phyloP scores from a whole-genome alignment of 305 asterid genomes.

The Fraxinus greggii region DNA sequence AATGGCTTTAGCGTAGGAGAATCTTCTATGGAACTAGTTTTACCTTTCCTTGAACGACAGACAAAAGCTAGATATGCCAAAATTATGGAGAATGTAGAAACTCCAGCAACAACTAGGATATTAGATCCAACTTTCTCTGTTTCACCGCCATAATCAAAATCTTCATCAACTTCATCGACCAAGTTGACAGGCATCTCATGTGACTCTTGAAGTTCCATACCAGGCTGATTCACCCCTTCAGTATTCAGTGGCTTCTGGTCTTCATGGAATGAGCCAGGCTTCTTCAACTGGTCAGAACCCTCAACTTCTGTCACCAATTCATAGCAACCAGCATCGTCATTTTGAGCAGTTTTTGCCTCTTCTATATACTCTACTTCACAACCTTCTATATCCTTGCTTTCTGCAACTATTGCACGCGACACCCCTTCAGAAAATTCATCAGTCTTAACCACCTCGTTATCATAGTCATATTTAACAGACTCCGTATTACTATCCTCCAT shows the following conservation, averaged over 20 bases:
- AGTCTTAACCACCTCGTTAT: neutral
- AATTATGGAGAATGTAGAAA: constrained; percentile 20
- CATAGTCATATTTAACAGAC: constrained; percentile 6
- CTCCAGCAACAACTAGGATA: constrained; percentile 19
- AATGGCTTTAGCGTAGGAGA: constrained; percentile 25
- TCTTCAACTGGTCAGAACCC: constrained; percentile 16
- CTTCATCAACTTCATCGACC: constrained; percentile 15
- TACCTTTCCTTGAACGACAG: constrained; percentile 24
- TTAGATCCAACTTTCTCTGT: constrained; percentile 26
- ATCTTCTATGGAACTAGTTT: constrained; percentile 17
- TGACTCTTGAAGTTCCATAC: neutral
- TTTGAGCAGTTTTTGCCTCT: constrained; percentile 15
- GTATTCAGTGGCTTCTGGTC: constrained; percentile 17
- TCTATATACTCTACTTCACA: neutral
- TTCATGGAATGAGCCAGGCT: constrained; percentile 20
- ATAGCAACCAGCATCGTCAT: constrained; percentile 6
- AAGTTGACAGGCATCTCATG: constrained; percentile 15
- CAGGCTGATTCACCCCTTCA: neutral
- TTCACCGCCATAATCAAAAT: constrained; percentile 23
- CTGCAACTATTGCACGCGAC: neutral
- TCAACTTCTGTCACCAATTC: constrained; percentile 24
- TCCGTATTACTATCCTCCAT: neutral
- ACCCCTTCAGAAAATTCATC: neutral
- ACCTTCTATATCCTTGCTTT: neutral
- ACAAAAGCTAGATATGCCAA: constrained; percentile 38